Conservation (phyloP, 1,284 basidiomycete species). For the Microbotryum lychnidis-dioicae region DNA sequence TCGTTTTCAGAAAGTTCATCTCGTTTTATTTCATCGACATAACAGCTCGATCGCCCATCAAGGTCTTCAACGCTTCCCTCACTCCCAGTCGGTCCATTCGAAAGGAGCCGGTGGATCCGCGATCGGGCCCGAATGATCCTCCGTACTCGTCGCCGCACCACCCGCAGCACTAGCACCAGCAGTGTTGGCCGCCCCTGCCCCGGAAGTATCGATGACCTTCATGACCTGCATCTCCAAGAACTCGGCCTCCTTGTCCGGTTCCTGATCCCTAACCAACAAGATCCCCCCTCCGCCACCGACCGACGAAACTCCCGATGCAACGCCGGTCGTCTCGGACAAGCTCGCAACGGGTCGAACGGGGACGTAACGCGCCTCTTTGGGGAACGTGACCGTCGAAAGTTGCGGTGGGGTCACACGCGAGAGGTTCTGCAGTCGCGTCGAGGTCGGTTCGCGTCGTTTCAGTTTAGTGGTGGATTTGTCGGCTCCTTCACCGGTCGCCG, state of each 20-base stretch:
- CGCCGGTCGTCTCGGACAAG: slow-evolving; percentile 7
- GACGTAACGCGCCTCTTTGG: slow-evolving; percentile 66
- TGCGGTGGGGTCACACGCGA: slow-evolving; percentile 89
- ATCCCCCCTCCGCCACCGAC: slow-evolving; percentile 70
- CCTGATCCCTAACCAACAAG: slow-evolving; percentile 62
- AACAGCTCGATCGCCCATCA: too few species aligned
- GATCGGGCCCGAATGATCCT: slow-evolving; percentile 48
- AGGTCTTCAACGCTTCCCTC: too few species aligned
- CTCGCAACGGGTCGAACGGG: slow-evolving; percentile 70
- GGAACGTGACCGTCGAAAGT: slow-evolving; percentile 73
- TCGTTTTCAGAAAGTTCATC: too few species aligned
- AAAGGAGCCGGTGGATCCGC: slow-evolving; percentile 68
- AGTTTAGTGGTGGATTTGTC: slow-evolving; percentile 34
- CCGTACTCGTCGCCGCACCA: slow-evolving; percentile 30
- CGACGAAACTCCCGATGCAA: slow-evolving; percentile 11
- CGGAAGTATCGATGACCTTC: slow-evolving; percentile 43
- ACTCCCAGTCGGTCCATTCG: slow-evolving; percentile 45
- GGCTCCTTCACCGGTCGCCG: slow-evolving; percentile 21
- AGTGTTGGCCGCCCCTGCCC: slow-evolving; percentile 36
- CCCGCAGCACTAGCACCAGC: slow-evolving; percentile 17
- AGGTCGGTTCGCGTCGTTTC: slow-evolving; percentile 63
- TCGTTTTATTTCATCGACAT: too few species aligned
- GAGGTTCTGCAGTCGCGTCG: slow-evolving; percentile 74
- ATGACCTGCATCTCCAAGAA: slow-evolving; percentile 56
- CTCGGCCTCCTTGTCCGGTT: slow-evolving; percentile 58